Evolutionary conservation across 75 land plant species (phyloP).

Genomic region (Chamaecyparis obtusa): DNA sequence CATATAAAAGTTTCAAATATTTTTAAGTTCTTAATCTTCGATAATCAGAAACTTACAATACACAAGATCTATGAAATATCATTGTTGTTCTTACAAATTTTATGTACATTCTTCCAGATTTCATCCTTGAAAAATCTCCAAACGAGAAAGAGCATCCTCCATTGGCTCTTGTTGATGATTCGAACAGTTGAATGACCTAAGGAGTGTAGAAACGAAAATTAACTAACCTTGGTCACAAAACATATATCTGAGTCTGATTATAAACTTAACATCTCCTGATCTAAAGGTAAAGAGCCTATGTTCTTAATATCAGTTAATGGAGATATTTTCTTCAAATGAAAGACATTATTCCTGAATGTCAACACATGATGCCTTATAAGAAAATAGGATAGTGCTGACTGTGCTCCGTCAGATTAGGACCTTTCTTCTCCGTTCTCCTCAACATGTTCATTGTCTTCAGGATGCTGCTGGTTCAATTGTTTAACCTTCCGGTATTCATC

Average conservation of each 20-base stretch:
- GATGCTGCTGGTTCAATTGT: constrained; percentile 3
- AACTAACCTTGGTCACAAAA: not conserved
- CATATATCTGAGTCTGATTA: not conserved
- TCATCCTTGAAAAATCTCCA: constrained; percentile 7
- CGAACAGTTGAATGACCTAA: not conserved
- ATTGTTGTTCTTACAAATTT: not conserved
- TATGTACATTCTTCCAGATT: not conserved
- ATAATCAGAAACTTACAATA: not conserved
- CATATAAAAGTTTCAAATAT: not conserved
- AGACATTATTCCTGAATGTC: not conserved
- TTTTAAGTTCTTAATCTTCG: not conserved
- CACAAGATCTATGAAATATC: not conserved
- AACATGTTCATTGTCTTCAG: constrained; percentile 12
- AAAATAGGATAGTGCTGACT: not conserved
- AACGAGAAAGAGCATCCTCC: constrained; percentile 9
- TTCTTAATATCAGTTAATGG: not conserved
- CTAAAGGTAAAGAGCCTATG: not conserved
- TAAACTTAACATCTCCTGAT: not conserved
- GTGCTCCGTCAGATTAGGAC: not conserved
- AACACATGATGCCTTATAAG: not conserved
- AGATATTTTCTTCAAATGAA: not conserved
- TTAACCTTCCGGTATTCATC: constrained; percentile 21
- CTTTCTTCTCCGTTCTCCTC: constrained; percentile 15
- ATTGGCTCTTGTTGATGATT: not conserved
- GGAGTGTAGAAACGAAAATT: not conserved